Evolutionary conservation across 306 rosid genomes (phyloP).

Genomic region (Cucurbita ficifolia): DNA sequence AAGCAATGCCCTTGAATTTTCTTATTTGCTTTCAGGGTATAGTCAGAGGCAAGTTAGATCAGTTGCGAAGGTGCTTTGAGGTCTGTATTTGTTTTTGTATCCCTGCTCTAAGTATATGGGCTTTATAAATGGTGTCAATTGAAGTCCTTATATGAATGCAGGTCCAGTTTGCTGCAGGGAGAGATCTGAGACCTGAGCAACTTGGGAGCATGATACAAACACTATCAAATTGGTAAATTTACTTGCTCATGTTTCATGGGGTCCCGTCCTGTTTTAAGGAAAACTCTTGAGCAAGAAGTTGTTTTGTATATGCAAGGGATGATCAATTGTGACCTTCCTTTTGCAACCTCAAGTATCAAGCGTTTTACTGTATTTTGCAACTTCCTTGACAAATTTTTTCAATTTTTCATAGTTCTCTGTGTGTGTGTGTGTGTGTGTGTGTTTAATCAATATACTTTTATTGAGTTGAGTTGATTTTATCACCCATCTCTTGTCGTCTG

Average conservation of each 20-base stretch:
- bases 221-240: slow-evolving; percentile 66
- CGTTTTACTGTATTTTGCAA: background rate
- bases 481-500: background rate
- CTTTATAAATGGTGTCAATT: background rate
- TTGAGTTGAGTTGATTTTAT: background rate
- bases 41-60: slow-evolving; percentile 88
- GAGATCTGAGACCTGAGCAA: slow-evolving; percentile 89
- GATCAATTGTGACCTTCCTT: background rate
- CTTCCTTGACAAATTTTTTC: background rate
- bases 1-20: background rate
- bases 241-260: slow-evolving; percentile 8
- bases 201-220: slow-evolving; percentile 87
- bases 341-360: background rate
- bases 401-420: background rate
- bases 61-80: slow-evolving; percentile 91
- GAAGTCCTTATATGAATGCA: slow-evolving; percentile 17
- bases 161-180: slow-evolving; percentile 99
- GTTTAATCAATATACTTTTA: background rate
- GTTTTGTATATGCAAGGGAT: background rate
- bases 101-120: background rate
- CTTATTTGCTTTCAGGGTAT: slow-evolving; percentile 46
- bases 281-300: background rate
- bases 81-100: slow-evolving; percentile 19
- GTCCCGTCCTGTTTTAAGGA: background rate
- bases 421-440: background rate